Evolutionary conservation across 139 green algal genomes (phyloP).

Genomic region (Coccomyxa sp.): DNA sequence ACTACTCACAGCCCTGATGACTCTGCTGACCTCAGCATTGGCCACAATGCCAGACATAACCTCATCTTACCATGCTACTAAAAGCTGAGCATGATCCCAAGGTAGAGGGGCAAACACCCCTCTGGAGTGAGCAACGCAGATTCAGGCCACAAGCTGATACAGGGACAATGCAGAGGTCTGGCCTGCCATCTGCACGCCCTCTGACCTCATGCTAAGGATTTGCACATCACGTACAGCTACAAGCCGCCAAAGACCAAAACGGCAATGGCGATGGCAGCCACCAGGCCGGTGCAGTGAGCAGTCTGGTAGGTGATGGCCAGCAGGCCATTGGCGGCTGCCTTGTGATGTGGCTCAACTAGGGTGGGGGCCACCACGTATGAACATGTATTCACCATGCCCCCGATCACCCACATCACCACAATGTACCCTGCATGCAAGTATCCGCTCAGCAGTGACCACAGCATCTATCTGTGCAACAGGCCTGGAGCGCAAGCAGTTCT

Average conservation of each 20-base stretch:
- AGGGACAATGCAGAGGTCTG: too few relatives aligned
- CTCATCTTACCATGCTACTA: too few relatives aligned
- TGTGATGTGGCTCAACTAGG: conserved; percentile 43
- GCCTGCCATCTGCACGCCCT: too few relatives aligned
- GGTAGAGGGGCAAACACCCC: too few relatives aligned
- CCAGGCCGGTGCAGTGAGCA: conserved; percentile 53
- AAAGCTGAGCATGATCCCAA: too few relatives aligned
- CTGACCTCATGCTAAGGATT: too few relatives aligned
- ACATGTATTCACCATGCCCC: conserved; percentile 66
- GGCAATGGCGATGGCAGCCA: conserved; percentile 34
- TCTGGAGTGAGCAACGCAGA: too few relatives aligned
- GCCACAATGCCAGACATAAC: too few relatives aligned
- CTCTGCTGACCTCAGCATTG: too few relatives aligned
- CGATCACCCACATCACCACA: conserved; percentile 47
- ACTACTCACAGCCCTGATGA: too few relatives aligned
- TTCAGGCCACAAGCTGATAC: too few relatives aligned
- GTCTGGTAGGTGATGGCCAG: conserved; percentile 69
- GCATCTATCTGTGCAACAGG: neutral
- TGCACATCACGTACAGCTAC: too few relatives aligned
- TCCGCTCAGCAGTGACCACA: neutral
- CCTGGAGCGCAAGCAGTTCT: neutral
- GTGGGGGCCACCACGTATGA: conserved; percentile 61
- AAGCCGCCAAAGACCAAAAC: conserved; percentile 40
- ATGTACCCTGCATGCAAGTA: conserved; percentile 22
- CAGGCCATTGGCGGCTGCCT: conserved; percentile 43